Percentiles rank a stretch among this genome's conserved stretches.
phyloP scores from a whole-genome alignment of 805 yeast species.

The Yamadazyma tumulicola region DNA sequence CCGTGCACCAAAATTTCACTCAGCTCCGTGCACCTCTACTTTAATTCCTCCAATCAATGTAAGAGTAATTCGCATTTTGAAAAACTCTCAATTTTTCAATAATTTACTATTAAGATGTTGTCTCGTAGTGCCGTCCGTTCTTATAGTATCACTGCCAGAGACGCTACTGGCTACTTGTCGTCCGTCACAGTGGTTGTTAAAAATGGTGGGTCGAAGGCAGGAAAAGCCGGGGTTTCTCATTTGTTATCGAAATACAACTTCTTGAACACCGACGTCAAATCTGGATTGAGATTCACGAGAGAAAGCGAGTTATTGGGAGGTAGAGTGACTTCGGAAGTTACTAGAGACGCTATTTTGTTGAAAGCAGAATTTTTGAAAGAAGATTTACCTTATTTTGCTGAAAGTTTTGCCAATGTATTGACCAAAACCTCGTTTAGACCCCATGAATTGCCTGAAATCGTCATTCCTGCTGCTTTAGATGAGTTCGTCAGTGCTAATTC shows the following conservation, averaged over 20 bases:
- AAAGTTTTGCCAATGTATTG: conserved; percentile 72
- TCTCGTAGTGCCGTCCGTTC: conserved; percentile 42
- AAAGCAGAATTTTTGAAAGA: conserved; percentile 80
- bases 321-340: conserved; percentile 58
- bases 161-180: conserved; percentile 65
- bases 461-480: conserved; percentile 69
- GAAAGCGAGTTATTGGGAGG: conserved; percentile 96
- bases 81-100: background rate
- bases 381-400: conserved; percentile 88
- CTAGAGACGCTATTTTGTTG: conserved; percentile 82
- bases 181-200: conserved; percentile 72
- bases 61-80: background rate
- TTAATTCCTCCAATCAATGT: background rate
- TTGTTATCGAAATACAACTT: conserved; percentile 79
- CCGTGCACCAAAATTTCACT: conserved; percentile 3
- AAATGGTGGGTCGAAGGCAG: conserved; percentile 79
- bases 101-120: conserved; percentile 25
- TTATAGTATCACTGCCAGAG: conserved; percentile 49
- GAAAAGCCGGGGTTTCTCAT: conserved; percentile 80
- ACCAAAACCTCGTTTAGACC: conserved; percentile 71
- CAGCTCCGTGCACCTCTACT: too few relatives aligned
- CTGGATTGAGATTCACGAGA: conserved; percentile 90
- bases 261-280: conserved; percentile 75
- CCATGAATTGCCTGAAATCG: conserved; percentile 81
- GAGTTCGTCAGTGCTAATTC: conserved; percentile 54